These are phyloP conservation scores for Condylostoma magnum DNA, from an alignment of 169 alveolate species.

Conservation along the genomic window DNA sequence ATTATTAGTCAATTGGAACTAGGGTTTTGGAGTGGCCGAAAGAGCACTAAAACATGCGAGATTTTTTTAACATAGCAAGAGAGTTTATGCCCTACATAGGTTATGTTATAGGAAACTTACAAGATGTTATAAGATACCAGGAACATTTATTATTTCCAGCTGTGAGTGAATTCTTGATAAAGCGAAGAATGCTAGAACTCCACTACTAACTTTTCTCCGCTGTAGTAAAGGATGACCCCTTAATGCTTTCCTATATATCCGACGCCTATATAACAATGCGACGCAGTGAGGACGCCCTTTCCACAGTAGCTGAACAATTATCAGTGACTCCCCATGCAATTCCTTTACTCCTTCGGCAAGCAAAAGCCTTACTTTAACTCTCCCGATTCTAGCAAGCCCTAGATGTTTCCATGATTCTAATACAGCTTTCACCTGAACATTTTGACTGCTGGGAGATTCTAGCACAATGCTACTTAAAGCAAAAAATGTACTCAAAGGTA, in stretches of 20 bases:
- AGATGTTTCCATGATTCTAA: constrained; percentile 34
- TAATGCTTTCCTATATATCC: background rate
- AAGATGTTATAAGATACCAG: background rate
- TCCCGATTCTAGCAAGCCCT: constrained; percentile 41
- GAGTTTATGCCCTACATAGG: constrained; percentile 2
- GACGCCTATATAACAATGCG: background rate
- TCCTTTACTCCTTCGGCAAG: constrained; percentile 42
- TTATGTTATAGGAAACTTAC: constrained; percentile 1
- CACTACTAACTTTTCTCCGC: background rate
- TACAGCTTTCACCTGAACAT: constrained; percentile 50
- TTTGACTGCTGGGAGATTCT: constrained; percentile 53
- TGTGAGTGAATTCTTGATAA: background rate
- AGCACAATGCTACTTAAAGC: constrained; percentile 45
- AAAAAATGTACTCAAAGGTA: constrained; percentile 38
- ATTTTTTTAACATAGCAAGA: background rate
- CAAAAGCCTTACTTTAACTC: constrained; percentile 43
- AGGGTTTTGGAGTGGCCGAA: constrained; percentile 12
- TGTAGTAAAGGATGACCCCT: background rate
- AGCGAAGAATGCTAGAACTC: background rate
- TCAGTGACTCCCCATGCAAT: constrained; percentile 46
- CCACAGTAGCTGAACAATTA: constrained; percentile 34
- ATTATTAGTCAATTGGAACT: constrained; percentile 6
- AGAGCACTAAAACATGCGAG: background rate
- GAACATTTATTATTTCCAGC: constrained; percentile 12
- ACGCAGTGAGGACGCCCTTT: constrained; percentile 39